Base-by-base conservation (phyloP, 2,329 filamentous ascomycete species). In the Aspergillus sp. region DNA sequence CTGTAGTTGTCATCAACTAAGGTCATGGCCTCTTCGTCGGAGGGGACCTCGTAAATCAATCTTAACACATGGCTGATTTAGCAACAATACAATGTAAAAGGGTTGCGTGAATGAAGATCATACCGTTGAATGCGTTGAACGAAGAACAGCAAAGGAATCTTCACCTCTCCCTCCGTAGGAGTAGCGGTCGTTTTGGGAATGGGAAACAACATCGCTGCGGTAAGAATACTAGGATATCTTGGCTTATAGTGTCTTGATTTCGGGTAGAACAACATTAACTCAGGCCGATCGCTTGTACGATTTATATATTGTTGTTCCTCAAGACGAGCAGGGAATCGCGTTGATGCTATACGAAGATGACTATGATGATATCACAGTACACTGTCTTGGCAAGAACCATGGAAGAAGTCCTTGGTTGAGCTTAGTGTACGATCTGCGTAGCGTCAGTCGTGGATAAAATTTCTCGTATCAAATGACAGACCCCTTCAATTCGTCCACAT, bases 81-180 rank as follows among this genome's bases (percentile, higher is more conserved):
- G 41, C 19, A 23, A 44, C n/a, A 19, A 23, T 10, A 3, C 5
- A 13, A 44, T 3, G 38, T 0, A 19, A 17, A 17, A 8, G 6
- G n/a, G 10, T 0, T 8, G 11, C 3, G 47, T 4, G n/a, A 6
- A 38, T 19, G 17, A 36, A 8, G 50, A 5, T 4, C 3, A 10
- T 32, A 52, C 50, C 50, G 50, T 32, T 52, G 50, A n/a, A 52
- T 52, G 19, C 50, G 50, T 17, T 52, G 50, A 8, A 52, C 50
- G 32, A 21, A 52, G n/a, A 23, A 52, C 5, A 52, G 50, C 50
- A 52, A 23, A 15, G 50, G 50, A 0, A 52, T 52, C 3, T 8
- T n/a, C 8, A 39, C 17, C 50, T 52, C 30, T 7, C 21, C 17
- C 19, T 32, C 21, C n/a, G 2, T 38, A 0, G 30, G 36, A 15